Evolutionary conservation across 139 green algal genomes (phyloP).

Genomic region (Micromonas commoda): DNA sequence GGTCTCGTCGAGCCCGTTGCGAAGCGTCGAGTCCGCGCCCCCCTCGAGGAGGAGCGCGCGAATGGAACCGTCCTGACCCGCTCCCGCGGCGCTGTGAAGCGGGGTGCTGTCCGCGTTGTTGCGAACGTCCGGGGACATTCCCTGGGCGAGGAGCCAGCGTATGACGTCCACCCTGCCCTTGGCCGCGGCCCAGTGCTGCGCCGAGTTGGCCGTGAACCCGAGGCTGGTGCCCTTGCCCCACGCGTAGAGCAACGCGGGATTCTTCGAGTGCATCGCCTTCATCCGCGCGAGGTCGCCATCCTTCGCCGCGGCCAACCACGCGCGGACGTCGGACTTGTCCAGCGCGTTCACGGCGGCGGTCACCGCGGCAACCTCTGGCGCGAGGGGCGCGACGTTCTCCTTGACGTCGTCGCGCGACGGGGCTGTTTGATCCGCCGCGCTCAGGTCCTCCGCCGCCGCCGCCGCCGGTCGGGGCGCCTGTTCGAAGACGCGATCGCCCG

Average conservation of each 20-base stretch:
- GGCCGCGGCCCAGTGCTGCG: conserved; percentile 50
- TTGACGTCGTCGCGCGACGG: background rate
- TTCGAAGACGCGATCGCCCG: background rate
- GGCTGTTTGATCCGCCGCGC: background rate
- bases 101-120: conserved; percentile 50
- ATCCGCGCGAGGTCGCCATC: background rate
- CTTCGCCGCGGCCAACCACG: conserved; percentile 18
- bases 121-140: conserved; percentile 26
- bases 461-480: background rate
- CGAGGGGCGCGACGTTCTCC: background rate
- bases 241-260: conserved; percentile 44
- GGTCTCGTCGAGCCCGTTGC: conserved; percentile 39
- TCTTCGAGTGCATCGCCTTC: conserved; percentile 13
- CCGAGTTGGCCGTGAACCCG: conserved; percentile 50
- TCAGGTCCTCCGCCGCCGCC: background rate
- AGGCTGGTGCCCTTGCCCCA: conserved; percentile 52
- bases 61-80: conserved; percentile 28
- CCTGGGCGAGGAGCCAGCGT: conserved; percentile 47
- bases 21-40: conserved; percentile 28
- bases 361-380: background rate
- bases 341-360: background rate
- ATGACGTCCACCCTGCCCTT: conserved; percentile 38
- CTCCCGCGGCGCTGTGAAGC: conserved; percentile 45
- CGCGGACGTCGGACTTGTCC: background rate
- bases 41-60: conserved; percentile 39